phyloP scores from a whole-genome alignment of 345 rosid genomes.

The Aurinia saxatilis region DNA sequence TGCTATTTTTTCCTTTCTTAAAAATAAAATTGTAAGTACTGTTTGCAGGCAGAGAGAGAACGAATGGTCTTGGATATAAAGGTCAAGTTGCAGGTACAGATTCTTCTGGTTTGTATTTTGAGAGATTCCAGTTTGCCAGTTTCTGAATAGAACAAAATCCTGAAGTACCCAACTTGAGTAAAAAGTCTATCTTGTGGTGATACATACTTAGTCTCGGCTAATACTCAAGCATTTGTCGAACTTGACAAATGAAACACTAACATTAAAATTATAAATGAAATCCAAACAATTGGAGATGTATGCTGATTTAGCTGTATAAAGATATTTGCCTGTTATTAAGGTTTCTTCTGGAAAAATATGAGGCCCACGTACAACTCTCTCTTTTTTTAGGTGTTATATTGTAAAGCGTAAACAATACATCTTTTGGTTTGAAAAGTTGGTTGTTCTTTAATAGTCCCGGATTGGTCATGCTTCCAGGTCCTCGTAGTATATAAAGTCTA shows the following conservation, averaged over 20 bases:
- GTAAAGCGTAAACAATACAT: not conserved
- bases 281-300: not conserved
- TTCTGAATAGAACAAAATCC: constrained; percentile 4
- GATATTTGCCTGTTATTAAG: not conserved
- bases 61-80: constrained; percentile 98
- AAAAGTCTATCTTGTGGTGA: not conserved
- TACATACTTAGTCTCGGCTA: not conserved
- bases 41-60: constrained; percentile 80
- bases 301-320: constrained; percentile 1
- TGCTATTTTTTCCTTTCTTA: constrained; percentile 7
- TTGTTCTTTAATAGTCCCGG: not conserved
- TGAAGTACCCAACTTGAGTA: not conserved
- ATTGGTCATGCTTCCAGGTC: not conserved
- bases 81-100: constrained; percentile 88
- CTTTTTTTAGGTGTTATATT: not conserved
- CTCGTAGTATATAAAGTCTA: not conserved
- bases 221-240: constrained; percentile 4
- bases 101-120: constrained; percentile 3
- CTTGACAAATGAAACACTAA: not conserved
- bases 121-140: constrained; percentile 5
- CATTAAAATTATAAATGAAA: not conserved
- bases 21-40: constrained; percentile 1
- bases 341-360: not conserved
- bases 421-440: not conserved
- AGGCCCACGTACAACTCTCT: not conserved